Conservation (phyloP, 768 basidiomycete species). For the Termitomyces sp. region DNA sequence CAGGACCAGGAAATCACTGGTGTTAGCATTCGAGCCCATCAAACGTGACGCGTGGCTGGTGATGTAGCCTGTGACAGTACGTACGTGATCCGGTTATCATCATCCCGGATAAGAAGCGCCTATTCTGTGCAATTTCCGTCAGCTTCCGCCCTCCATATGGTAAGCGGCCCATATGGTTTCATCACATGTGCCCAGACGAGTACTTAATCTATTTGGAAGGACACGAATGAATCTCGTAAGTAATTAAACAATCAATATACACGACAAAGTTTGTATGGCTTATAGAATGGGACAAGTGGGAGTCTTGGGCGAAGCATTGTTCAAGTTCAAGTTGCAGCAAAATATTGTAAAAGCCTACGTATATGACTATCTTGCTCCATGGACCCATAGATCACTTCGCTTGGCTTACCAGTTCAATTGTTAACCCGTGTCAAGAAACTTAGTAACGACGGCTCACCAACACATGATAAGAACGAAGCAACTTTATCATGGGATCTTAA, state of each 20-base stretch:
- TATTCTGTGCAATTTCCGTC: too few species aligned
- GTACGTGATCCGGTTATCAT: too few species aligned
- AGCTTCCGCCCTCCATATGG: too few species aligned
- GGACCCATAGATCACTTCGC: not conserved
- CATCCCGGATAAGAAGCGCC: too few species aligned
- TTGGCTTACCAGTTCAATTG: not conserved
- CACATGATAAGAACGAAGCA: not conserved
- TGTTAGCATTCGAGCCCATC: too few species aligned
- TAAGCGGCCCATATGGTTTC: not conserved
- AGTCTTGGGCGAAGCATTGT: too few species aligned
- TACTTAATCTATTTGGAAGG: too few species aligned
- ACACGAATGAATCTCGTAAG: too few species aligned
- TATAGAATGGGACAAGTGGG: not conserved
- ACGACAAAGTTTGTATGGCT: not conserved
- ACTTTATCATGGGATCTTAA: not conserved
- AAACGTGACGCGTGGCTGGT: too few species aligned
- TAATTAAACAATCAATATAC: not conserved
- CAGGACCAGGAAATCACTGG: too few species aligned
- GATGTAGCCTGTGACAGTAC: too few species aligned
- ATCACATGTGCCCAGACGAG: not conserved
- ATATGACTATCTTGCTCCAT: not conserved
- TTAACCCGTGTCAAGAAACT: not conserved
- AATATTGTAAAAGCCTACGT: not conserved
- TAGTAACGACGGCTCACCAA: not conserved
- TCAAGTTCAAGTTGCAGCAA: not conserved